These are phyloP conservation scores for Brachypodium distachyon DNA, from an alignment of 202 grass and related monocot species.

Conservation along the genomic window DNA sequence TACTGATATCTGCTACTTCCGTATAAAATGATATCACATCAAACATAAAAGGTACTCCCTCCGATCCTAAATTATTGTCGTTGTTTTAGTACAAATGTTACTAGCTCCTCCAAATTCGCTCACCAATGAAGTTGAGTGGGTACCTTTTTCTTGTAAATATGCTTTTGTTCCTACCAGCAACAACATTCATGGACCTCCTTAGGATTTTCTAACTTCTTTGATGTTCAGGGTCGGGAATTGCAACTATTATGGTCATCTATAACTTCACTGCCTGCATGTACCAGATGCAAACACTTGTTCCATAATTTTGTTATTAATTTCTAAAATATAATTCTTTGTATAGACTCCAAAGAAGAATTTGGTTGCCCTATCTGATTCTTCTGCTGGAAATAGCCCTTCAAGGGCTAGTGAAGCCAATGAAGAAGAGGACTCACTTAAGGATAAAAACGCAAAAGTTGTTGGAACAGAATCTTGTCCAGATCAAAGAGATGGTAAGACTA, in stretches of 20 bases:
- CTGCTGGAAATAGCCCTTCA: constrained; percentile 32
- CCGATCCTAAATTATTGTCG: too few species aligned
- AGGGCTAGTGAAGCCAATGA: constrained; percentile 20
- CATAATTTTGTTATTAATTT: not conserved
- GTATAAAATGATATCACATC: not conserved
- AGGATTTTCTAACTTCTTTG: not conserved
- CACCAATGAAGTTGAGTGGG: not conserved
- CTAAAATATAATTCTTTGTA: not conserved
- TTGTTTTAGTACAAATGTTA: not conserved
- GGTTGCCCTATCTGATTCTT: constrained; percentile 48
- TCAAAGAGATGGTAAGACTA: constrained; percentile 34
- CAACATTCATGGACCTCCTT: not conserved
- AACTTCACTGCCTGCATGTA: not conserved
- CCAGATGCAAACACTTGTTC: not conserved
- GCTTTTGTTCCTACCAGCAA: not conserved
- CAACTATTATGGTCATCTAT: not conserved
- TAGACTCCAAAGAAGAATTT: constrained; percentile 47
- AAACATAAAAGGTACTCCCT: not conserved
- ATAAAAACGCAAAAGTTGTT: constrained; percentile 39
- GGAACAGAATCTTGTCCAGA: constrained; percentile 26
- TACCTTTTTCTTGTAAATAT: not conserved
- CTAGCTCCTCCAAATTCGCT: not conserved
- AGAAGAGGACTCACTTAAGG: constrained; percentile 17
- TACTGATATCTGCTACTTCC: not conserved
- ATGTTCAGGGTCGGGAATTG: not conserved